Evolutionary conservation across 148 eudicot genomes (phyloP).

Genomic region (Cornus controversa): DNA sequence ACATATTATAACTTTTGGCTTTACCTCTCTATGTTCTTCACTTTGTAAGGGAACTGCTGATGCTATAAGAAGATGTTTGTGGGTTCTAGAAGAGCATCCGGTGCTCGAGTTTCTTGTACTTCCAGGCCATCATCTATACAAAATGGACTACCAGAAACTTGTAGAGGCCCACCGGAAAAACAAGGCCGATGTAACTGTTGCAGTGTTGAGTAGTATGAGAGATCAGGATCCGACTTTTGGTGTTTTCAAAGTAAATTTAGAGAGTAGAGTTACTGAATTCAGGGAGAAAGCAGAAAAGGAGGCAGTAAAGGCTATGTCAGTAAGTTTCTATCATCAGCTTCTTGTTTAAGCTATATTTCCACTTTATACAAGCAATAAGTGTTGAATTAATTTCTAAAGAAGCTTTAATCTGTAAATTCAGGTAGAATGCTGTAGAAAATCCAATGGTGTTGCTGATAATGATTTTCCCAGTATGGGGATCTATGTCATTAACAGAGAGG

Average conservation of each 20-base stretch:
- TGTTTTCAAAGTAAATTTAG: constrained; percentile 38
- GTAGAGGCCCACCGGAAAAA: constrained; percentile 52
- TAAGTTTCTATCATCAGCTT: constrained; percentile 15
- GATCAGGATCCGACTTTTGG: constrained; percentile 46
- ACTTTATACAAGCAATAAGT: neutral
- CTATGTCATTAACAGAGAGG: constrained; percentile 62
- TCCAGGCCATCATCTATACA: constrained; percentile 81
- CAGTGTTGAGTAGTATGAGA: constrained; percentile 36
- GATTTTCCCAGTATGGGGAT: constrained; percentile 65
- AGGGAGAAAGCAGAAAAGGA: constrained; percentile 19
- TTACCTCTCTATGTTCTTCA: constrained; percentile 7
- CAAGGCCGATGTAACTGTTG: constrained; percentile 64
- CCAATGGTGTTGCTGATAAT: constrained; percentile 6
- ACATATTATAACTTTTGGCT: neutral
- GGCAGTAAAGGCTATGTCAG: constrained; percentile 12
- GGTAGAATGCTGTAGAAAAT: constrained; percentile 25
- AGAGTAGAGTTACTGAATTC: constrained; percentile 40
- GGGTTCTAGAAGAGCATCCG: constrained; percentile 57
- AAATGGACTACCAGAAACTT: constrained; percentile 73
- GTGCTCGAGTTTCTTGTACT: constrained; percentile 63
- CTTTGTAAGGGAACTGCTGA: constrained; percentile 74
- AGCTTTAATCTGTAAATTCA: constrained; percentile 19
- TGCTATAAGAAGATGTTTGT: constrained; percentile 71
- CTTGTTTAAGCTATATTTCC: neutral
- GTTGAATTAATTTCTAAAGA: neutral